These are phyloP conservation scores for Dryas integrifolia DNA, from an alignment of 331 rosid species.

Conservation along the genomic window DNA sequence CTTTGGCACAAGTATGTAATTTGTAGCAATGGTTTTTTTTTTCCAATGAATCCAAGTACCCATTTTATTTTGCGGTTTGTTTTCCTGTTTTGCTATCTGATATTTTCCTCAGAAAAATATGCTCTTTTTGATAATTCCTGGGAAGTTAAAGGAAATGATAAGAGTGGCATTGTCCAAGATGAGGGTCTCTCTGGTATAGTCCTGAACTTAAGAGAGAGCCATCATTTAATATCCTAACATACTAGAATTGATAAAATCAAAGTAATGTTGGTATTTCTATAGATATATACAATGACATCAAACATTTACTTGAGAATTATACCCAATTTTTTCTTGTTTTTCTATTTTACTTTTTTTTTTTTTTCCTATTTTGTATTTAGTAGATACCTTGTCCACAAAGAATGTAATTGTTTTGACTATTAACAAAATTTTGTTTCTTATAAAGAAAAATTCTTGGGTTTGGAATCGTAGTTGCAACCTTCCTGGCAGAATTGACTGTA, in stretches of 20 bases:
- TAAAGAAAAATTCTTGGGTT: neutral
- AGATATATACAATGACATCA: neutral
- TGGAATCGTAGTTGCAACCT: neutral
- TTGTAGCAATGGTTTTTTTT: conserved; percentile 10
- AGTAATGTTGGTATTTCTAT: neutral
- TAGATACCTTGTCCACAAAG: no score
- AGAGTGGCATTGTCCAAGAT: neutral
- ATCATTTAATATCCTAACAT: neutral
- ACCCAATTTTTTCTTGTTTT: neutral
- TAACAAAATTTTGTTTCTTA: no score
- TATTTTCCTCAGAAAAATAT: neutral
- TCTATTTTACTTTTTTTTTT: neutral
- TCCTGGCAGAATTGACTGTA: neutral
- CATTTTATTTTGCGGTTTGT: neutral
- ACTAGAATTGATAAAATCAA: neutral
- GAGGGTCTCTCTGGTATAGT: neutral
- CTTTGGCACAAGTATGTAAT: conserved; percentile 79
- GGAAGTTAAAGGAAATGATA: neutral
- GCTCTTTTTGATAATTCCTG: neutral
- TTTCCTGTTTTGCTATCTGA: neutral
- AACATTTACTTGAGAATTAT: neutral
- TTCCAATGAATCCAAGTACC: neutral
- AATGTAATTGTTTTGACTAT: no score
- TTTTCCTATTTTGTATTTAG: neutral
- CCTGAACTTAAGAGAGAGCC: neutral